Evolutionary conservation across 2,329 filamentous ascomycete species (phyloP), one percentile per base, ranked within the genome.

Genomic region (Colletotrichum musae): DNA sequence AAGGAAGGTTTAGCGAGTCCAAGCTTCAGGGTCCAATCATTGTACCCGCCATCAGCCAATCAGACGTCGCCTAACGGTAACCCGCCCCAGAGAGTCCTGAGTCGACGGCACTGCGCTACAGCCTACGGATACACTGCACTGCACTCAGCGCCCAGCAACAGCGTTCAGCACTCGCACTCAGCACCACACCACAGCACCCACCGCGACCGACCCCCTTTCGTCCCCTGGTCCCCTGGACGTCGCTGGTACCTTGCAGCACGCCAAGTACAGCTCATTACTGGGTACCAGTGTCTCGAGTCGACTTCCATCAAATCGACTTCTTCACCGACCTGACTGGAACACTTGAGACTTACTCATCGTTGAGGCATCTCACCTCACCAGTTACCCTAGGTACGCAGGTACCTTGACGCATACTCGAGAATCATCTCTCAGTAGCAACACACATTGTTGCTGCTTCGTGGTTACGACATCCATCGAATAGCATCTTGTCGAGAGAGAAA

Each of bases 11-110:
- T 36, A 10, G 43, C n/a, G 45, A 50, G 58, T 57, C 59, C 59
- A 58, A 64, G 65, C 65, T 68, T 58, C 65, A 58, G 59, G 65
- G 59, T 68, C 64, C 60, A 68, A 53, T 65, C 61, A 57, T 65
- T 18, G 39, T 7, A 18, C 59, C 39, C 36, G 12, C 12, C 24
- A 4, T 6, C 32, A 28, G 12, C 66, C 66, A 69, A 69, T 69
- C 66, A 65, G 26, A 54, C 13, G 12, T 21, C 15, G 6, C 50
- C 24, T 16, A 32, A 36, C 32, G 32, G 32, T 36, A 36, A 36
- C 32, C 32, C 32, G 32, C 10, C 32, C 32, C 21, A 24, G 21
- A 36, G 32, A 36, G 32, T 36, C 21, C 41, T 32, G 61, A 56
- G 61, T 68, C 65, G 65, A 65, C 54, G 54, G 21, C 21, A 24